A percentile compares a stretch with the other conserved stretches of the same genome.
These are phyloP conservation scores for Myxozyma mucilagina DNA, from an alignment of 805 yeast species.

Conservation along the genomic window DNA sequence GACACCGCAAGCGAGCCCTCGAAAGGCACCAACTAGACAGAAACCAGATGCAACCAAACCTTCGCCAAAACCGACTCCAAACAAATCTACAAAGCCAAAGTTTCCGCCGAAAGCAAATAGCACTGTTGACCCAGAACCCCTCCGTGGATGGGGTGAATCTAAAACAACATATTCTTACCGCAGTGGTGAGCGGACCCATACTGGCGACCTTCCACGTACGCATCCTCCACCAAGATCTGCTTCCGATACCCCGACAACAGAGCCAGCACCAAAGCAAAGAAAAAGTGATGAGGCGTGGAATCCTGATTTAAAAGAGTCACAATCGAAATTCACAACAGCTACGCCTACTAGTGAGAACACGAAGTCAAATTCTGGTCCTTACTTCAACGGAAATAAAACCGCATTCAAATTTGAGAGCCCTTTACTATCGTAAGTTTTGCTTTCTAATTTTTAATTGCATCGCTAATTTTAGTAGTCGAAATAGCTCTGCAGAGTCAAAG, in stretches of 20 bases:
- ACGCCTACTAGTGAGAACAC: not conserved
- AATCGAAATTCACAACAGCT: not conserved
- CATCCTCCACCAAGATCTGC: not conserved
- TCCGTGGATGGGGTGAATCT: constrained; percentile 4
- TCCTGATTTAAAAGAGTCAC: not conserved
- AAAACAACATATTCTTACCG: constrained; percentile 13
- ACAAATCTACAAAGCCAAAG: constrained; percentile 1
- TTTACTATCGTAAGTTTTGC: not conserved
- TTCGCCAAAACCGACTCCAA: not conserved
- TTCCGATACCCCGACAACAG: constrained; percentile 1
- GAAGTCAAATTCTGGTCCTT: not conserved
- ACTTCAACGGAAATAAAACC: not conserved
- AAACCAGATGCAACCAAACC: not conserved
- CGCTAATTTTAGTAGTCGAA: not conserved
- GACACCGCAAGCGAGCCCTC: constrained; percentile 3
- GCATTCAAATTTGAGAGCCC: constrained; percentile 3
- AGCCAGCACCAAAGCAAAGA: not conserved
- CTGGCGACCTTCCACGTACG: constrained; percentile 2
- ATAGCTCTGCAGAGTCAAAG: not conserved
- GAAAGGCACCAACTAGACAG: constrained; percentile 1
- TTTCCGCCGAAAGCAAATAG: not conserved
- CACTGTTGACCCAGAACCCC: not conserved
- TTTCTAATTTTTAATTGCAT: not conserved
- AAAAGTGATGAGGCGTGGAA: not conserved
- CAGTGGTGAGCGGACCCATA: constrained; percentile 3